Percentiles rank a stretch among this genome's conserved stretches.
These are phyloP conservation scores for Helminthosporium solani DNA, from an alignment of 2,329 filamentous ascomycete genomes.

Conservation along the genomic window DNA sequence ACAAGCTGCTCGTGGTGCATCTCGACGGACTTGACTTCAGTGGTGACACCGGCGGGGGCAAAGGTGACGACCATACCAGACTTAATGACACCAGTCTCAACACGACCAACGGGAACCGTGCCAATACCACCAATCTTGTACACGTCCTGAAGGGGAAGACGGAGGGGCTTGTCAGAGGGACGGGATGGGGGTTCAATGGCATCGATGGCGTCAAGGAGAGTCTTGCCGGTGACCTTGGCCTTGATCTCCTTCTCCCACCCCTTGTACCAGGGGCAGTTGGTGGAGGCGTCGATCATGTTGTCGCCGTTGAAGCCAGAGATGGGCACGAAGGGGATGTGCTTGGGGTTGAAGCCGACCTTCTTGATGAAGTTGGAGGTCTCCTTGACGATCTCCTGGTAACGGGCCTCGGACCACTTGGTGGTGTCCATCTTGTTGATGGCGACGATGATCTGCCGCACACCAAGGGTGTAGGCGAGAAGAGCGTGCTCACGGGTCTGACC, in stretches of 20 bases:
- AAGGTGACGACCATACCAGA: conserved; percentile 93
- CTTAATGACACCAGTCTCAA: conserved; percentile 96
- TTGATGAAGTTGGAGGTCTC: conserved; percentile 99
- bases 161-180: conserved; percentile 98
- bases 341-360: conserved; percentile 99
- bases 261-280: conserved; percentile 99
- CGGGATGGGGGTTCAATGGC: conserved; percentile 88
- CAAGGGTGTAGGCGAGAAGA: conserved; percentile 98
- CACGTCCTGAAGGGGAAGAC: conserved; percentile 99
- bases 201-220: conserved; percentile 98
- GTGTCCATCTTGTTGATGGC: conserved; percentile 99
- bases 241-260: conserved; percentile 99
- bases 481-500: conserved; percentile 99
- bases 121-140: conserved; percentile 99
- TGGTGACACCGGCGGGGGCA: conserved; percentile 97
- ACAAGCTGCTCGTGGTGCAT: conserved; percentile 99
- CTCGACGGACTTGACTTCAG: conserved; percentile 99
- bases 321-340: conserved; percentile 95
- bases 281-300: conserved; percentile 92
- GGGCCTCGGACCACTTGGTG: conserved; percentile 94
- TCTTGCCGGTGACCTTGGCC: conserved; percentile 88
- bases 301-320: conserved; percentile 99
- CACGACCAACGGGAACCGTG: conserved; percentile 99
- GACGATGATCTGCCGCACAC: conserved; percentile 99
- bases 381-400: conserved; percentile 99